Evolutionary conservation across 176 grass and related monocot genomes (phyloP).

Genomic region (Carex cristatella): DNA sequence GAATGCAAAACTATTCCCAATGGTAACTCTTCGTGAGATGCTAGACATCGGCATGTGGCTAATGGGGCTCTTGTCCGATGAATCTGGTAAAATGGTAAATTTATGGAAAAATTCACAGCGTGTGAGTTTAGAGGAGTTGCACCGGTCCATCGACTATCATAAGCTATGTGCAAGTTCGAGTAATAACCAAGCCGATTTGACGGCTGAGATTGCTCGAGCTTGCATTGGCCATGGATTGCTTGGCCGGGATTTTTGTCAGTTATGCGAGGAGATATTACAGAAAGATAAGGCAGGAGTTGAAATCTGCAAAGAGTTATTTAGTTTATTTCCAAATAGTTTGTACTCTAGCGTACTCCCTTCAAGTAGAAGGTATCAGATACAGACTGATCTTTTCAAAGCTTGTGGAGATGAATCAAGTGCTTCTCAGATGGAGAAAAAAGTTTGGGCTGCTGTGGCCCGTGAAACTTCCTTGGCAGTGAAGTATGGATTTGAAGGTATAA

Average conservation of each 20-base stretch:
- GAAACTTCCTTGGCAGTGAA: slow-evolving; percentile 78
- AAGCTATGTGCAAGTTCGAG: slow-evolving; percentile 53
- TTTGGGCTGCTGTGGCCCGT: slow-evolving; percentile 71
- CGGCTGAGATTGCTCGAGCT: slow-evolving; percentile 57
- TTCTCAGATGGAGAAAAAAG: slow-evolving; percentile 51
- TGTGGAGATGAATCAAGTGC: slow-evolving; percentile 64
- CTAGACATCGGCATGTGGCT: slow-evolving; percentile 73
- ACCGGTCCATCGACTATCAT: slow-evolving; percentile 58
- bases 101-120: slow-evolving; percentile 64
- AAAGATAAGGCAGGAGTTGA: slow-evolving; percentile 36
- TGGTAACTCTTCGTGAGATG: slow-evolving; percentile 62
- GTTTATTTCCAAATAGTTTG: slow-evolving; percentile 39
- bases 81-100: slow-evolving; percentile 35
- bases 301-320: slow-evolving; percentile 67
- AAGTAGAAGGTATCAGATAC: slow-evolving; percentile 84
- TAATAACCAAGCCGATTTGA: slow-evolving; percentile 62
- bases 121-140: slow-evolving; percentile 82
- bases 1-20: slow-evolving; percentile 79
- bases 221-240: slow-evolving; percentile 75
- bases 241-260: slow-evolving; percentile 62
- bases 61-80: slow-evolving; percentile 41
- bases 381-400: slow-evolving; percentile 77
- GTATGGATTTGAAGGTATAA: slow-evolving; percentile 72
- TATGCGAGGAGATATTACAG: slow-evolving; percentile 66
- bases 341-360: slow-evolving; percentile 53